Conservation (phyloP, 192 early-diverging fungal species). For the Pilobolus umbonatus region DNA sequence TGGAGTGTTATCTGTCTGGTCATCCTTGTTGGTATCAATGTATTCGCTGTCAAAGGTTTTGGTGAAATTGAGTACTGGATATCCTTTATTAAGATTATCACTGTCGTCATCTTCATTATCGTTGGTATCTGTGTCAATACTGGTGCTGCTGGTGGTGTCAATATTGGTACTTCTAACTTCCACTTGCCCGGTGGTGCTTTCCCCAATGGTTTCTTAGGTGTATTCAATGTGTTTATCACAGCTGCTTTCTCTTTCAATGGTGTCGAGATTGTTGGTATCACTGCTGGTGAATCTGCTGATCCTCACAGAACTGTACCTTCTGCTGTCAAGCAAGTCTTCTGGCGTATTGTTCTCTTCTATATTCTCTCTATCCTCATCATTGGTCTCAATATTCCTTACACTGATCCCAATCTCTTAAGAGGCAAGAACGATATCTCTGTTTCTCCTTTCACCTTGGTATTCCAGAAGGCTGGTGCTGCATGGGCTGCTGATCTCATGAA, state of each 20-base stretch:
- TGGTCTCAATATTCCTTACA: slow-evolving; percentile 76
- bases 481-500: slow-evolving; percentile 70
- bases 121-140: slow-evolving; percentile 71
- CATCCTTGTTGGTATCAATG: slow-evolving; percentile 60
- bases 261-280: slow-evolving; percentile 85
- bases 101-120: slow-evolving; percentile 79
- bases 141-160: slow-evolving; percentile 56
- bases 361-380: slow-evolving; percentile 80
- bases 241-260: slow-evolving; percentile 86
- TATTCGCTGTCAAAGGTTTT: slow-evolving; percentile 65
- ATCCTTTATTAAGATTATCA: slow-evolving; percentile 77
- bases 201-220: slow-evolving; percentile 54
- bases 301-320: slow-evolving; percentile 72
- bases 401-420: slow-evolving; percentile 51
- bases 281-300: slow-evolving; percentile 86
- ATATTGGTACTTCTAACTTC: slow-evolving; percentile 63
- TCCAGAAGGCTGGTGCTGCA: slow-evolving; percentile 53
- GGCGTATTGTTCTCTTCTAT: slow-evolving; percentile 81
- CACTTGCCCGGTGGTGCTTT: slow-evolving; percentile 52
- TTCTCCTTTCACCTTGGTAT: slow-evolving; percentile 68
- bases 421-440: slow-evolving; percentile 50
- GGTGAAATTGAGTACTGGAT: slow-evolving; percentile 87
- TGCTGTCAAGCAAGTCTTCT: slow-evolving; percentile 74
- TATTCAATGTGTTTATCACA: slow-evolving; percentile 64
- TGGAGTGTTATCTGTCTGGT: slow-evolving; percentile 45